These are phyloP conservation scores for Cercospora canescens DNA, from an alignment of 2,329 filamentous ascomycete species.

Conservation along the genomic window DNA sequence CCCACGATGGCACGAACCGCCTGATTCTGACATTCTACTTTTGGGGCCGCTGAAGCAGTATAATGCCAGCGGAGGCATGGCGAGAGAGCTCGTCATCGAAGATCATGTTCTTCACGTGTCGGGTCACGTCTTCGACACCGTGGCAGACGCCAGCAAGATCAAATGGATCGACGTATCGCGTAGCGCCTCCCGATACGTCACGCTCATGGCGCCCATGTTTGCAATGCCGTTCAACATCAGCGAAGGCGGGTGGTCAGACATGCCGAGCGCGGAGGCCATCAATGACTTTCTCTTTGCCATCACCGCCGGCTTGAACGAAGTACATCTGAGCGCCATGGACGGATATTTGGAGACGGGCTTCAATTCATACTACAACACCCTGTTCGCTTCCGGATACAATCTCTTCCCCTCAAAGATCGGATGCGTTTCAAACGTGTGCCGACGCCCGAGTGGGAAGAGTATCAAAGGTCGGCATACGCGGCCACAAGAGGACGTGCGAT, in stretches of 20 bases:
- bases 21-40: not conserved
- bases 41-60: not conserved
- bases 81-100: not conserved
- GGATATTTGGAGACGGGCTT: not conserved
- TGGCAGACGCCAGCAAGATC: not conserved
- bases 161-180: not conserved
- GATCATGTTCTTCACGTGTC: not conserved
- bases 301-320: not conserved
- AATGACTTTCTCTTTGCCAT: not conserved
- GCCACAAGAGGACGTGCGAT: not conserved
- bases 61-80: not conserved
- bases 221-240: not conserved
- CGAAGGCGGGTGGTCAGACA: not conserved
- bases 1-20: not conserved
- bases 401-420: not conserved
- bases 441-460: not conserved
- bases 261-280: not conserved
- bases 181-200: not conserved
- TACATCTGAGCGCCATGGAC: not conserved
- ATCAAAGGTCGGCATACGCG: not conserved
- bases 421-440: not conserved
- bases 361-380: not conserved
- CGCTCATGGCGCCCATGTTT: not conserved
- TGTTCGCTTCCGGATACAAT: not conserved
- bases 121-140: not conserved